Evolutionary conservation across 345 rosid genomes (phyloP).

Genomic region (Murraya paniculata): DNA sequence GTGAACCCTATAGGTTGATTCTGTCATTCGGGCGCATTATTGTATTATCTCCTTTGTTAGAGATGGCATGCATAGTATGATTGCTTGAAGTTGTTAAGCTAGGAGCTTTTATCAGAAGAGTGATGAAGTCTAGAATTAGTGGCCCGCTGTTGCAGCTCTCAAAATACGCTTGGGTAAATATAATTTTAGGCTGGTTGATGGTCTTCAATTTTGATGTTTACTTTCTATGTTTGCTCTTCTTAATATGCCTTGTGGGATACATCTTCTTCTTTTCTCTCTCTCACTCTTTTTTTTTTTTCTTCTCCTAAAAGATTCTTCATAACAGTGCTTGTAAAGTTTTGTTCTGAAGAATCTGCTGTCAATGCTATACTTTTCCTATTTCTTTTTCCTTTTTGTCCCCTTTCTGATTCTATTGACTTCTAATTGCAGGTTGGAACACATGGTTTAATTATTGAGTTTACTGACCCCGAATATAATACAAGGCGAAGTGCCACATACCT

Average conservation of each 20-base stretch:
- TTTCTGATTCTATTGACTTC: slow-evolving; percentile 4
- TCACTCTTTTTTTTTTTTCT: not conserved
- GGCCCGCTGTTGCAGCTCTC: not conserved
- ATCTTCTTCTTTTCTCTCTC: not conserved
- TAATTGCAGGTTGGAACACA: slow-evolving; percentile 75
- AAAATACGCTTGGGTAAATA: not conserved
- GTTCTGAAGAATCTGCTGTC: not conserved
- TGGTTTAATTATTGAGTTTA: slow-evolving; percentile 89
- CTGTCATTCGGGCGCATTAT: not conserved
- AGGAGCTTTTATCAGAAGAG: not conserved
- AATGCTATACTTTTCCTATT: not conserved
- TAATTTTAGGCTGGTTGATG: not conserved
- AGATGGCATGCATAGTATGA: not conserved
- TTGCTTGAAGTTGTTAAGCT: not conserved
- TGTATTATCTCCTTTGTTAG: not conserved
- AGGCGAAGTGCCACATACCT: slow-evolving; percentile 90
- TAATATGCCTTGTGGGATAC: not conserved
- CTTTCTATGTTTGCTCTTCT: not conserved
- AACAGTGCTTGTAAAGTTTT: not conserved
- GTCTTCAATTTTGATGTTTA: not conserved
- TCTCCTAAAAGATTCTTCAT: too few relatives aligned
- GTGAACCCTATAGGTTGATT: not conserved
- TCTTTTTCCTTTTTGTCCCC: not conserved
- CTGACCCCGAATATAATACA: slow-evolving; percentile 59
- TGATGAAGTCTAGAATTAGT: not conserved